Base-by-base conservation (phyloP, 139 green algal genomes). In the Diplosphaera chodatii region DNA sequence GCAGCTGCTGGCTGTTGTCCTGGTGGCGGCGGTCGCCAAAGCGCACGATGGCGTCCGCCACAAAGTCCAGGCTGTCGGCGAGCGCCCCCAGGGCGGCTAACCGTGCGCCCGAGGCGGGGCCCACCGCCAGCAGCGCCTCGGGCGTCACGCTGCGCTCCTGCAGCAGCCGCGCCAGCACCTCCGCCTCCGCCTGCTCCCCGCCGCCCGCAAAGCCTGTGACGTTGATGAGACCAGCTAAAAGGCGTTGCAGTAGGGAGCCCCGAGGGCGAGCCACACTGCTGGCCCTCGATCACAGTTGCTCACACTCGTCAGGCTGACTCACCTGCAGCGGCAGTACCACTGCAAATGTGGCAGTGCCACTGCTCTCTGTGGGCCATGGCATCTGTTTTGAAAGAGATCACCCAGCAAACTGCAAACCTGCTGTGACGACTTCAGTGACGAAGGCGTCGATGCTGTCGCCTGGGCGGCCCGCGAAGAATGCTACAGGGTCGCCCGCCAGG, bases 11-110 rank as follows among this genome's bases (percentile, higher is more conserved):
- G 48, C 48, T 59, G 48, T 59, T 59, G 48, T 59, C 48, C 48
- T 59, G 48, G 48, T 59, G 48, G 16, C 48, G 48, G 48, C 48
- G 48, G 10, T 59, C 18, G 48, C 48, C 48, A 18, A 78, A 81
- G 18, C 69, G 78, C 71, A 83, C 77, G 48, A 88, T 85, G 2
- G 74, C 78, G 28, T 85, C 83, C 10, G 85, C 76, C 63, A 83
- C 33, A 74, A 87, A 85, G 4, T 90, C 82, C 22, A 81, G 68
- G 33, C 69, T 80, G 67, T 90, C 85, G 22, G 67, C 67, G 28
- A 91, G 69, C 0, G 80, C 74, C 3, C 80, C 82, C 73, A 91
- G 74, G 16, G 37, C 28, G 30, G 69, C 33, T n/a, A 83, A 59
- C 10, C 63, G 66, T 0, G 63, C 21, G 16, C 40, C 25, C 18